These are phyloP conservation scores for Alternaria consortialis DNA, from an alignment of 2,329 filamentous ascomycete species.

Conservation along the genomic window DNA sequence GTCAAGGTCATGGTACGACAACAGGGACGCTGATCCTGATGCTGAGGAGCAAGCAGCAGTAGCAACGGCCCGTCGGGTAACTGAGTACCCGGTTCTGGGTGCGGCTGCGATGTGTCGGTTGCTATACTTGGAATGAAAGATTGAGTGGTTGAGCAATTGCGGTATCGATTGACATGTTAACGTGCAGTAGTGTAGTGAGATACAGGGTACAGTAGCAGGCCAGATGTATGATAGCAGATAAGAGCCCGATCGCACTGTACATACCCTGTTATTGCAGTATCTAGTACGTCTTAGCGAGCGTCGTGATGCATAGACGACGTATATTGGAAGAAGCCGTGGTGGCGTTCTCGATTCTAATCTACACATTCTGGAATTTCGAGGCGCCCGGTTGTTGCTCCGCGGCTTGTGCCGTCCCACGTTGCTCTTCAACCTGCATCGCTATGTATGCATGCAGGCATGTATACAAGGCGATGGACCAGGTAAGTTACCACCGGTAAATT, in stretches of 20 bases:
- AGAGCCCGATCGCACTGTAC: neutral
- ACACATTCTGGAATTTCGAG: neutral
- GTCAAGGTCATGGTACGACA: conserved; percentile 14
- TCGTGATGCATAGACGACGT: neutral
- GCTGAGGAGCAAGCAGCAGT: neutral
- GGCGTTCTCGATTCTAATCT: neutral
- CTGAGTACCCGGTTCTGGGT: conserved; percentile 1
- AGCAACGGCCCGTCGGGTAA: conserved; percentile 1
- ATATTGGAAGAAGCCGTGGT: neutral
- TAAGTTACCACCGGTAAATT: neutral
- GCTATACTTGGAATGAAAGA: conserved; percentile 3
- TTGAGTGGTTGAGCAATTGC: neutral
- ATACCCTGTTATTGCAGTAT: neutral
- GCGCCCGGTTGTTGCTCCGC: neutral
- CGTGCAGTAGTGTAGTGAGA: neutral
- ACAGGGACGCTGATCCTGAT: neutral
- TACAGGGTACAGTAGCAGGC: neutral
- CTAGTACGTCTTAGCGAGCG: neutral
- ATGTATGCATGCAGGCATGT: neutral
- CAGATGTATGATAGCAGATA: neutral
- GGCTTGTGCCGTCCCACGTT: neutral
- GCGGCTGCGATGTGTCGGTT: neutral
- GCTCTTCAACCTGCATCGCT: neutral
- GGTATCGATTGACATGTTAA: neutral
- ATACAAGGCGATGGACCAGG: conserved; percentile 1